phyloP scores from a whole-genome alignment of 306 rosid genomes.

The Fragaria iinumae region DNA sequence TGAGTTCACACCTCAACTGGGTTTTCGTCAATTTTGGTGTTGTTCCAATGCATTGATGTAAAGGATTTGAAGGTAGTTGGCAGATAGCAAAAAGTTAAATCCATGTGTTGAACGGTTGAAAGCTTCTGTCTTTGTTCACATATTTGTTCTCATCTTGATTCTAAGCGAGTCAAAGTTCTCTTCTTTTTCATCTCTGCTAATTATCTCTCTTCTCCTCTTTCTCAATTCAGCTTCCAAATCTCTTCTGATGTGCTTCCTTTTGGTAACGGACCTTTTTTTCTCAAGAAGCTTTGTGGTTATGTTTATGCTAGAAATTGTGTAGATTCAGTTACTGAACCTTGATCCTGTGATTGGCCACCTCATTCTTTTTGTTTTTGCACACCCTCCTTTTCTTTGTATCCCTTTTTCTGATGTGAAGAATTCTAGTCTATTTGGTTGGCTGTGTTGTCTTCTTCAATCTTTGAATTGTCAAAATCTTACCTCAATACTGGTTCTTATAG shows the following conservation, averaged over 20 bases:
- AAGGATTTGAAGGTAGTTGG: constrained; percentile 2
- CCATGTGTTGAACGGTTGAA: constrained; percentile 2
- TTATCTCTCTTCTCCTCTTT: not conserved
- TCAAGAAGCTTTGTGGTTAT: not conserved
- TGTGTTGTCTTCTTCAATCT: constrained; percentile 1
- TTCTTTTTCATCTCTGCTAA: not conserved
- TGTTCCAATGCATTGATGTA: constrained; percentile 2
- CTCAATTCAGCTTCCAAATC: not conserved
- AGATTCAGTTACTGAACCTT: constrained; percentile 4
- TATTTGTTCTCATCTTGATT: constrained; percentile 4
- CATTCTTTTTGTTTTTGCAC: constrained; percentile 1
- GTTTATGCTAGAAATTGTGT: not conserved
- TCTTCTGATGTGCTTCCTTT: not conserved
- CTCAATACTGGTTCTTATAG: not conserved
- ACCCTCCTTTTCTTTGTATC: constrained; percentile 1
- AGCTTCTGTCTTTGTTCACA: constrained; percentile 4
- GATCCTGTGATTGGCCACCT: constrained; percentile 5
- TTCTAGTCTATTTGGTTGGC: constrained; percentile 8
- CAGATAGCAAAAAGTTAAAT: not conserved
- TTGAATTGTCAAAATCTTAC: not conserved
- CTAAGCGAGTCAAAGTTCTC: not conserved
- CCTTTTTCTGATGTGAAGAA: constrained; percentile 5
- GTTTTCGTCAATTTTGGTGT: not conserved
- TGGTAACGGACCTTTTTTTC: not conserved
- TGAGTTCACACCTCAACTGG: constrained; percentile 12